Evolutionary conservation across 2,329 filamentous ascomycete genomes (phyloP), one percentile per base, ranked within the genome.

Genomic region (Fusarium siculi): DNA sequence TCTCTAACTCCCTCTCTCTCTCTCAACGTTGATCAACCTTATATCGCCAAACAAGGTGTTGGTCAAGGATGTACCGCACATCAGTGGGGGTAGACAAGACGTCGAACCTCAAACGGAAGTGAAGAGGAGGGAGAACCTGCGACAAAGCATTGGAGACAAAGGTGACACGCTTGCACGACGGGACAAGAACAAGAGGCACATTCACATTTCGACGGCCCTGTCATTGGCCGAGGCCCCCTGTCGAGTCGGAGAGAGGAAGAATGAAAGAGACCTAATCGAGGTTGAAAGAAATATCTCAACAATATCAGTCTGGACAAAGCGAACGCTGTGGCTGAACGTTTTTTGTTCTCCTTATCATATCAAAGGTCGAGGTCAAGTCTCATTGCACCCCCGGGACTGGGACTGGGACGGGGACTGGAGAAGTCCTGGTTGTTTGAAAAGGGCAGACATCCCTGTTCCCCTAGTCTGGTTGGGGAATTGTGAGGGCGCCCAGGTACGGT

Each of bases 101-200:
- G 28, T 57, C 25, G 50, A 65, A 68, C 42, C 47, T 67, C 59
- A 70, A 70, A 60, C 61, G 43, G 30, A 52, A 54, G 39, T 39
- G 58, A 57, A 42, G 37, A 44, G 50, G 58, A 54, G 40, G 34
- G 63, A 43, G 34, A 64, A 52, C 42, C 63, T 68, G 65, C 55
- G 49, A 65, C 65, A 55, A 65, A 70, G 46, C 34, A 67, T 67
- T 67, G 46, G 64, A 70, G 59, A 56, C 65, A 73, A 70, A 66
- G 39, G 53, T 73, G 70, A 73, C 66, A 73, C 70, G 60, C 70
- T 70, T 66, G 46, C 62, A 66, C 55, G 32, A 70, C 65, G 69
- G 65, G 54, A 57, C 50, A 40, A 54, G 50, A 54, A 40, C 19
- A 28, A 66, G 49, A 72, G 56, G 37, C 56, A 73, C 39, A 61